Base-by-base conservation (phyloP, 179 eudicot species). In the Nepenthes alata region DNA sequence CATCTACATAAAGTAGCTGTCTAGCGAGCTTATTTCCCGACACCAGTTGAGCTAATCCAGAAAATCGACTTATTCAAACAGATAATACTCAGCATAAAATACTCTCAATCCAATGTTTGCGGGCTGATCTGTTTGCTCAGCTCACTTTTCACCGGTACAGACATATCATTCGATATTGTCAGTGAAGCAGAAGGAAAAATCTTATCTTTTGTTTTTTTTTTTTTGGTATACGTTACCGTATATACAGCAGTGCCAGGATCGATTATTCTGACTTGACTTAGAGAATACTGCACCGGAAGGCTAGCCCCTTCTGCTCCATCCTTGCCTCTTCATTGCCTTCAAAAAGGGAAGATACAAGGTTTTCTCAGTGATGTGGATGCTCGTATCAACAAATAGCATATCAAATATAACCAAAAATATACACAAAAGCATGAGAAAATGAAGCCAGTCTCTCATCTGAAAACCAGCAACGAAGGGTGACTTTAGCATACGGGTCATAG, bases 271-370 rank as follows among this genome's bases (percentile, higher is more conserved):
- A 14, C 34, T 15, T 35, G 14, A 34, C 59, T 73, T 47, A 79
- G 9, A 79, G 64, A 51, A 79, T 79, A 67, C 80, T 76, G 57
- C 83, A 79, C 62, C 57, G 65, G 59, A 79, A 38, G 41, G 70
- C 78, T 15, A 70, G 57, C 44, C 78, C 83, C 60, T 79, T 79
- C 35, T 70, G 77, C 63, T 79, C 83, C 65, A 73, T 48, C 67
- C 83, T 67, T 34, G 65, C 76, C 55, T 81, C 85, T 66, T 78
- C 85, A 63, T 81, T 81, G 45, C 85, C 85, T 81, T 25, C 25
- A 25, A 68, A 36, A 65, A 71, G 54, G 2, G 66, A 53, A 57
- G 47, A 4, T 35, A 11, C 14, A 12, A 11, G 34, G 14, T 3
- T 0, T 25, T 7, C 11, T 2, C 11, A 35, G 2, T 37, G 5